Evolutionary conservation across 2,329 filamentous ascomycete genomes (phyloP).

Genomic region (Fusarium paranaense): DNA sequence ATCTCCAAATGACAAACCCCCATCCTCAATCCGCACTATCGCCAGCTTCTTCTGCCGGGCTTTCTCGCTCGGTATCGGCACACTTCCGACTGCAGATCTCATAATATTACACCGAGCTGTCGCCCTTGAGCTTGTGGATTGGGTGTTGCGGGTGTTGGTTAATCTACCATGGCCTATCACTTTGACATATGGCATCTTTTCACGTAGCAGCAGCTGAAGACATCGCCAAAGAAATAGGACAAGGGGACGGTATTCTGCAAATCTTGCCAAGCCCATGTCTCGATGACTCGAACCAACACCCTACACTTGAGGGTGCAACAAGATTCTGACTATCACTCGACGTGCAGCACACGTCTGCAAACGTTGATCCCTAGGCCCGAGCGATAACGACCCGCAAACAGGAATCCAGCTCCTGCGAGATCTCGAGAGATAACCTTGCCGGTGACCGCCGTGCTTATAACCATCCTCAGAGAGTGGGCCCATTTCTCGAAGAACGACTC

Average conservation of each 20-base stretch:
- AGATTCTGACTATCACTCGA: neutral
- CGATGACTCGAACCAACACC: neutral
- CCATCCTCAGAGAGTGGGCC: neutral
- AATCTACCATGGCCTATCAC: neutral
- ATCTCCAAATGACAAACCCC: neutral
- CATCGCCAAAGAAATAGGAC: neutral
- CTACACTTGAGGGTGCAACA: conserved; percentile 21
- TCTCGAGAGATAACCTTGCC: conserved; percentile 4
- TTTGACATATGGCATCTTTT: neutral
- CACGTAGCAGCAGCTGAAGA: neutral
- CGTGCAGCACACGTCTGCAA: conserved; percentile 12
- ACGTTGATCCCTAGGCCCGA: conserved; percentile 15
- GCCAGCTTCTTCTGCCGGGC: neutral
- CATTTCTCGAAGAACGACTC: conserved; percentile 4
- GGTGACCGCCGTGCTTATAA: neutral
- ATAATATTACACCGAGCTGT: neutral
- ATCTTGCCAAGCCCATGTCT: neutral
- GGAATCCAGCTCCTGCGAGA: conserved; percentile 5
- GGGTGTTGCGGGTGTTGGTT: neutral
- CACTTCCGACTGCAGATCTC: neutral
- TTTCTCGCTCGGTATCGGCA: neutral
- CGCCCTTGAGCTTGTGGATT: neutral
- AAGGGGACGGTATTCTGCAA: neutral
- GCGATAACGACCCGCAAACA: neutral
- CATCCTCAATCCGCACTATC: neutral